These are phyloP conservation scores for Balansia obtecta DNA, from an alignment of 2,329 filamentous ascomycete genomes.

Conservation along the genomic window DNA sequence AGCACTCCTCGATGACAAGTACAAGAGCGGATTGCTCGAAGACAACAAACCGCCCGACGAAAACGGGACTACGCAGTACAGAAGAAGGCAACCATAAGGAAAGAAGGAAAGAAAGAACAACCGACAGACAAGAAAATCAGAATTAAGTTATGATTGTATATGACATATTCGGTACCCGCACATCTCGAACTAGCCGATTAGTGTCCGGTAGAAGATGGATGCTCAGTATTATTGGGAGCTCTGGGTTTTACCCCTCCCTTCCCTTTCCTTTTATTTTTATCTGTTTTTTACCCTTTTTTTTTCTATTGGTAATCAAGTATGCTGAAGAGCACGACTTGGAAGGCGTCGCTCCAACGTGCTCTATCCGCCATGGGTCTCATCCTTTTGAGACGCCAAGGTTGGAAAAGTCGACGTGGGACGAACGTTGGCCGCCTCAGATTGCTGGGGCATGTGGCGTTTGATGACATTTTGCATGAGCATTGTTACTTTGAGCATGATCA, in stretches of 20 bases:
- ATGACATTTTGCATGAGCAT: conserved; percentile 21
- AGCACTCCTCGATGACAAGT: conserved; percentile 14
- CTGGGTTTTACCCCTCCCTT: background rate
- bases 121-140: background rate
- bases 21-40: background rate
- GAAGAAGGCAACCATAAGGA: background rate
- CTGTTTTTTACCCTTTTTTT: background rate
- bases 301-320: background rate
- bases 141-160: conserved; percentile 20
- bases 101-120: background rate
- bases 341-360: background rate
- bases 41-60: background rate
- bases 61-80: background rate
- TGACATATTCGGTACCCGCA: conserved; percentile 24
- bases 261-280: background rate
- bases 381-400: background rate
- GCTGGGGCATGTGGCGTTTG: conserved; percentile 3
- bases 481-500: conserved; percentile 20
- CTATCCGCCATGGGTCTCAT: background rate
- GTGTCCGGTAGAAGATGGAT: background rate
- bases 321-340: background rate
- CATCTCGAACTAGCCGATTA: conserved; percentile 5
- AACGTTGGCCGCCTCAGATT: background rate
- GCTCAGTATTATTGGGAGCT: no score
- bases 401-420: background rate